Base-by-base conservation (phyloP, 2,329 filamentous ascomycete genomes). In the Exutisphaerella laricina region DNA sequence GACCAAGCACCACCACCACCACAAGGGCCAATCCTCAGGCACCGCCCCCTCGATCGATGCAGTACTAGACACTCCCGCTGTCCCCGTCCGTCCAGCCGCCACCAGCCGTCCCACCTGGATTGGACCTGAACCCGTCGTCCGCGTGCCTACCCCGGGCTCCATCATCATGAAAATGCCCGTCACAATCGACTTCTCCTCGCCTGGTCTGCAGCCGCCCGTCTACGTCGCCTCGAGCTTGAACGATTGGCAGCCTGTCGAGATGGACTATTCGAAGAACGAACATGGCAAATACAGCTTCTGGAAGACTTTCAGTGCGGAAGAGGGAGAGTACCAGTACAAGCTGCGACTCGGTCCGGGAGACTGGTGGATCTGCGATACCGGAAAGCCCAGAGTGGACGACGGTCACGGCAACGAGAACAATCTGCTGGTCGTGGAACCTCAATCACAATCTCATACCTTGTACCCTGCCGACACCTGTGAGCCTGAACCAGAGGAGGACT, bases 181-280 rank as follows among this genome's bases (percentile, higher is more conserved):
- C 20, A 78, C 70, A 28, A 74, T 89, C 57, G 77, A 72, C 43
- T 87, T 79, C 66, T 69, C 70, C 41, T 77, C 75, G 49, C 65
- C 73, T 2, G 80, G 77, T 41, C 72, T 78, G 1, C 66, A 74
- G 43, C 80, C 84, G 39, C 85, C 85, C 3, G 71, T 89, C 40
- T 88, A 75, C 57, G 68, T 89, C 5, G 82, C 81, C 8, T 84
- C 82, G 12, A 79, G 78, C 16, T 82, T 88, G 57, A 80, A 80
- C 14, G 65, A 77, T 20, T 89, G 85, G 85, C 62, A 77, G 29
- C 74, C 76, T 1, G 67, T 77, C 34, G 80, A 86, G 65, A 85
- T 88, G 82, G 62, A 75, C 7, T 70, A 64, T 44, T 54, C 60
- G 4, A 68, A 68, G 3, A 66, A 67, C 21, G 70, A 73, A 7